Base-by-base conservation (phyloP, 805 yeast species). In the Limtongia smithiae region DNA sequence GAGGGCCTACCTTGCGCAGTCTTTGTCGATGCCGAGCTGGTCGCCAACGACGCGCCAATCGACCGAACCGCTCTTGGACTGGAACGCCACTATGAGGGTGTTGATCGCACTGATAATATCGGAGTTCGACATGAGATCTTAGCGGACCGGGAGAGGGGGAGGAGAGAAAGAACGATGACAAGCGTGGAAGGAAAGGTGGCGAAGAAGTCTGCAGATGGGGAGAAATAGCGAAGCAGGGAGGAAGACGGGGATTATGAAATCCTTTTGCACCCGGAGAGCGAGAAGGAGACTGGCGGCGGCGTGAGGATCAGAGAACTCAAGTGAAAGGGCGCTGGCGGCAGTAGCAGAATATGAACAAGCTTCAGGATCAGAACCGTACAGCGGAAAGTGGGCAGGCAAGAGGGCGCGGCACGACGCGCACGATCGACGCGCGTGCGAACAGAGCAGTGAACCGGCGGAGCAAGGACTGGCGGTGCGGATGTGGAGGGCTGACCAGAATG, bases 1-100 rank as follows among this genome's bases (percentile, higher is more conserved):
- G 3, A 14, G 22, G 20, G 25, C 45, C 11, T 22, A 44, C 54
- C 56, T 38, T 3, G 58, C 58, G 35, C 58, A 54, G 34, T 54
- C 58, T 22, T 54, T 54, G 50, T 54, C 58, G 33, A 54, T 46
- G 15, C 55, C 55, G 11, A 54, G 58, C 21, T 54, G 56, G 35
- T 54, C 51, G 21, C 58, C 58, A 49, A 54, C 58, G 12, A 54
- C 49, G n/a, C 58, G 51, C 58, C 58, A 54, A 46, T 54, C 58
- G 41, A 54, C 58, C 18, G 58, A 50, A 30, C 58, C 58, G 27
- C 44, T 37, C 15, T 54, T 54, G 45, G 34, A 51, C 40, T 48
- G 57, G 50, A 36, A 54, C 31, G 58, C 58, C 28, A 50, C 52
- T 33, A 54, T 41, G 37, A 54, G 52, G 18, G 58, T 54, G 27